Evolutionary conservation across 2,329 filamentous ascomycete species (phyloP), one percentile per base, ranked within the genome.

Genomic region (Pseudogymnoascus sp.): DNA sequence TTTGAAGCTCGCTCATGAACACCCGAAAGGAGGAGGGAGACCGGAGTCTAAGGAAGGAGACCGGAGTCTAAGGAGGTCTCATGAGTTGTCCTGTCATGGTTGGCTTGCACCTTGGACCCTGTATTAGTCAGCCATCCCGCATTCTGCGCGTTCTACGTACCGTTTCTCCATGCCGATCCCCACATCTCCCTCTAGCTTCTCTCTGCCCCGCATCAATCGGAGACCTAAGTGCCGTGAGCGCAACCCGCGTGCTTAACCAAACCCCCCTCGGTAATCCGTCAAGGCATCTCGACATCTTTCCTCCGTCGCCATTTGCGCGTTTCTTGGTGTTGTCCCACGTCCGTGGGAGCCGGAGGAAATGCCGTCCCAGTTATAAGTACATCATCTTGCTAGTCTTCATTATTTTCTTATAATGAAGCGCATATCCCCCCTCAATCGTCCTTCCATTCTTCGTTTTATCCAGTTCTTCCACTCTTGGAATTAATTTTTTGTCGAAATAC

Each of bases 381-480:
- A 56, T 12, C 6, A 2, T 34, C 25, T 6, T 31, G 1, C 50
- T 34, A 31, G n/a, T 18, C 2, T n/a, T 11, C 50, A 14, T 34
- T 56, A 1, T 56, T 56, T 28, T 11, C 14, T 56, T 56, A 56
- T 56, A 56, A 56, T 56, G 50, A 34, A 34, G 25, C 50, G 12
- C 50, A 42, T 38, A 36, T 37, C 37, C 38, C 21, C 36, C 42
- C 36, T 60, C n/a, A 28, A 21, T 60, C 18, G 36, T 61, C 40
- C 50, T 42, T 42, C 46, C 34, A 18, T 40, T 61, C 4, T 34
- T 46, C 50, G 5, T 50, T 21, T 38, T 60, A 40, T 16, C 12
- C n/a, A 44, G 14, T 50, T 38, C 10, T 61, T 61, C 31, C 34
- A n/a, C 38, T 59, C 62, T 42, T 64, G 37, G 44, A 12, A 18